Evolutionary conservation across 768 basidiomycete genomes (phyloP).

Genomic region (Glaciozyma antarctica): DNA sequence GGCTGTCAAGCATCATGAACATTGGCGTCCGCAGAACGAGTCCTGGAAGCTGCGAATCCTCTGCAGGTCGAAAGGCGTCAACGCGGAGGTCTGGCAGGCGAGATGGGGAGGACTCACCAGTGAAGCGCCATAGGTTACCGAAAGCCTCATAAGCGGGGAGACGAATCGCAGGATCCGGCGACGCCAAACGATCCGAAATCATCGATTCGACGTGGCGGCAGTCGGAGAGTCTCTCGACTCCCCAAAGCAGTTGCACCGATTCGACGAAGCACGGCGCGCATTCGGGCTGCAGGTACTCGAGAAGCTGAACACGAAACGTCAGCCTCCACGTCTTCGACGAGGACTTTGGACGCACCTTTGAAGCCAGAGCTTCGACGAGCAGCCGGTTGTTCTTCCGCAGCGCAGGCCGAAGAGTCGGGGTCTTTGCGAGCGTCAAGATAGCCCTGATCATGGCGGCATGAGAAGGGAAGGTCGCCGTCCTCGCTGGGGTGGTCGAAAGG

Average conservation of each 20-base stretch:
- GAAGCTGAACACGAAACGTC: slow-evolving; percentile 45
- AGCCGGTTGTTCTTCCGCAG: not conserved
- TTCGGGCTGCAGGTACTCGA: slow-evolving; percentile 55
- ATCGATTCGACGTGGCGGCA: slow-evolving; percentile 66
- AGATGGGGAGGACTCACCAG: slow-evolving; percentile 47
- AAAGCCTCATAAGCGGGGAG: slow-evolving; percentile 72
- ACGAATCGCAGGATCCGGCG: slow-evolving; percentile 46
- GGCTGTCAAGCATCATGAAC: slow-evolving; percentile 73
- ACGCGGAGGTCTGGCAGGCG: too few species aligned
- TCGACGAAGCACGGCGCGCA: slow-evolving; percentile 67
- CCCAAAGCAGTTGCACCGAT: slow-evolving; percentile 73
- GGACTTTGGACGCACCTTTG: slow-evolving; percentile 40
- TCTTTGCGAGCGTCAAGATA: slow-evolving; percentile 49
- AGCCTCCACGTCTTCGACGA: not conserved
- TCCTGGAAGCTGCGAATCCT: slow-evolving; percentile 72
- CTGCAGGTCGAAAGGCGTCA: slow-evolving; percentile 41
- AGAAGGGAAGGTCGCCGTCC: slow-evolving; percentile 52
- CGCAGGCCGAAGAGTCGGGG: slow-evolving; percentile 38
- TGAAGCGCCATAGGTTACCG: slow-evolving; percentile 82
- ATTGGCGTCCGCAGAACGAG: slow-evolving; percentile 74
- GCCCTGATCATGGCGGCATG: slow-evolving; percentile 49
- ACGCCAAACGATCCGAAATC: slow-evolving; percentile 60
- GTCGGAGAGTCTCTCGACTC: slow-evolving; percentile 51
- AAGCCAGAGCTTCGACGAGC: slow-evolving; percentile 54
- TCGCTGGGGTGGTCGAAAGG: slow-evolving; percentile 62